Conservation (phyloP, 768 basidiomycete species). For the Piloderma croceum region DNA sequence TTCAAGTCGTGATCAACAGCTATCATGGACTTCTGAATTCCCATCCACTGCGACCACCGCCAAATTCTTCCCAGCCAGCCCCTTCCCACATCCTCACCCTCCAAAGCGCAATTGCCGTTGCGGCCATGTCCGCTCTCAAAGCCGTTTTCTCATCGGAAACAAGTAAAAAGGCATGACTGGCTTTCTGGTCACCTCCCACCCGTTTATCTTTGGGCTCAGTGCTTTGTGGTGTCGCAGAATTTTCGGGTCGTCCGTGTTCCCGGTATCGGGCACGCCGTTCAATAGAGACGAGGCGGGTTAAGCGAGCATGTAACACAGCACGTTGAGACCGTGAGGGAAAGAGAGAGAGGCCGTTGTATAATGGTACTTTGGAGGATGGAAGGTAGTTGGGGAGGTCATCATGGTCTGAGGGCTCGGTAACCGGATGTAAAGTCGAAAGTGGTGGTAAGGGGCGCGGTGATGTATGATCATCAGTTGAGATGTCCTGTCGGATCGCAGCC, state of each 20-base stretch:
- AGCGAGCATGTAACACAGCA: conserved; percentile 45
- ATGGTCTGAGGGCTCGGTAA: neutral
- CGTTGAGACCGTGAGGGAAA: conserved; percentile 63
- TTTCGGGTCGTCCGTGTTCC: conserved; percentile 1
- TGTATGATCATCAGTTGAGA: conserved; percentile 1
- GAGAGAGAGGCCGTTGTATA: conserved; percentile 61
- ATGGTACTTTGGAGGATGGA: conserved; percentile 41
- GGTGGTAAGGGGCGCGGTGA: conserved; percentile 18
- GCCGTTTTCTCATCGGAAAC: conserved; percentile 45
- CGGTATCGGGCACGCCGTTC: conserved; percentile 35
- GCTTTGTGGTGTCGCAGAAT: neutral
- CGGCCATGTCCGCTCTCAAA: conserved; percentile 52
- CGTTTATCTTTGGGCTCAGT: conserved; percentile 3
- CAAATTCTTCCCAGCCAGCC: conserved; percentile 48
- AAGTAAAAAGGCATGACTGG: conserved; percentile 68
- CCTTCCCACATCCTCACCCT: conserved; percentile 75
- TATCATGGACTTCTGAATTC: no score
- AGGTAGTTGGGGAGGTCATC: conserved; percentile 20
- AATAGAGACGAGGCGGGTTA: conserved; percentile 42
- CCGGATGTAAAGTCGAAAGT: conserved; percentile 20
- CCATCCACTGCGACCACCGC: no score
- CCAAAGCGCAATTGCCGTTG: conserved; percentile 72
- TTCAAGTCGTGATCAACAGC: no score
- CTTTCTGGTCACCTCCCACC: conserved; percentile 33
- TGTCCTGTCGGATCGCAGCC: conserved; percentile 9